Evolutionary conservation across 192 early-diverging fungal species (phyloP).

Genomic region (Pilobolus umbonatus): DNA sequence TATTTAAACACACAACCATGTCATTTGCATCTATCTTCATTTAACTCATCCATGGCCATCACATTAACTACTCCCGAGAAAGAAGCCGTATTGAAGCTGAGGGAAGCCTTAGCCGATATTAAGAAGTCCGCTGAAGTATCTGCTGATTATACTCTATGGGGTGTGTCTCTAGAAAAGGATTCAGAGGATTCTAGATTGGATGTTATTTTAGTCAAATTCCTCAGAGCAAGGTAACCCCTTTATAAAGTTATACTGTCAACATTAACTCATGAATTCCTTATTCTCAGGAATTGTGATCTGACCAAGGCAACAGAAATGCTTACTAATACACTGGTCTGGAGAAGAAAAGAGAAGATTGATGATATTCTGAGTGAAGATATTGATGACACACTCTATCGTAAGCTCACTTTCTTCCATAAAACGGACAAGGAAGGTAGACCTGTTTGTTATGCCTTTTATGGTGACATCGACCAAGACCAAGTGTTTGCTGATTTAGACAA

Average conservation of each 20-base stretch:
- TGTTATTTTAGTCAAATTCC: slow-evolving; percentile 55
- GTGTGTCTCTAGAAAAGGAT: slow-evolving; percentile 37
- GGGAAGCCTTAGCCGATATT: slow-evolving; percentile 42
- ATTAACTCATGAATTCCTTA: background rate
- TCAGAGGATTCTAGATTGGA: slow-evolving; percentile 46
- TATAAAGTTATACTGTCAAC: background rate
- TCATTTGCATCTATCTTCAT: too few relatives aligned
- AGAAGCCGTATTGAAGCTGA: slow-evolving; percentile 39
- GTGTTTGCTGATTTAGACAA: slow-evolving; percentile 48
- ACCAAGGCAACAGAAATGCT: slow-evolving; percentile 46
- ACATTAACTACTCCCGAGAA: slow-evolving; percentile 33
- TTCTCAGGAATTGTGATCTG: slow-evolving; percentile 25
- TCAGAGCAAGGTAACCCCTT: slow-evolving; percentile 42
- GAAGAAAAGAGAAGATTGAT: slow-evolving; percentile 45
- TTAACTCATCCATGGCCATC: background rate
- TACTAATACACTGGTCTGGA: slow-evolving; percentile 47
- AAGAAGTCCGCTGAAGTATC: slow-evolving; percentile 15
- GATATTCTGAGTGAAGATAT: slow-evolving; percentile 44
- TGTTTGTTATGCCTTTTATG: slow-evolving; percentile 59
- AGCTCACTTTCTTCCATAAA: slow-evolving; percentile 47
- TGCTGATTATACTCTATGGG: slow-evolving; percentile 45
- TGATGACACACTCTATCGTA: slow-evolving; percentile 39
- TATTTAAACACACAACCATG: too few relatives aligned
- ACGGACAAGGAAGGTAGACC: slow-evolving; percentile 43
- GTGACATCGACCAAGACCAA: slow-evolving; percentile 39